A percentile compares a stretch with the other conserved stretches of the same genome.
phyloP scores from a whole-genome alignment of 2,329 filamentous ascomycete species.

The Aspergillus aculeatinus region DNA sequence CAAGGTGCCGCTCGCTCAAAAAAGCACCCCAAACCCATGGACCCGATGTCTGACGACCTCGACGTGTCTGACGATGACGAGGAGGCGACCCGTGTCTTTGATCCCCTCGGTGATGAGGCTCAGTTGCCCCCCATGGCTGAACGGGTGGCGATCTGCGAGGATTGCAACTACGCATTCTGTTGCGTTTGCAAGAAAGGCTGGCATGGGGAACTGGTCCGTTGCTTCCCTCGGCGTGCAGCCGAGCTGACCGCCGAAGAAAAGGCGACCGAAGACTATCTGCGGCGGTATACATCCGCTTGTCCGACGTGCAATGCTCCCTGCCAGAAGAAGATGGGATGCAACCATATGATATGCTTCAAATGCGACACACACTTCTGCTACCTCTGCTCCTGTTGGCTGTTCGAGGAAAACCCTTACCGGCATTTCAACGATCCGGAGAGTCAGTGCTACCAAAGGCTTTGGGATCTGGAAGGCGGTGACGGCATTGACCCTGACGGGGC shows the following conservation, averaged over 20 bases:
- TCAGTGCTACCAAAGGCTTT: constrained; percentile 79
- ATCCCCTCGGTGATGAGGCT: constrained; percentile 46
- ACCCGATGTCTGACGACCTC: constrained; percentile 57
- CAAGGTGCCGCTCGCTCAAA: constrained; percentile 80
- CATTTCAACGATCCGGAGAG: constrained; percentile 77
- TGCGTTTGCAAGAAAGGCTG: constrained; percentile 72
- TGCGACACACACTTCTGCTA: constrained; percentile 96
- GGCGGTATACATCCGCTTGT: constrained; percentile 78
- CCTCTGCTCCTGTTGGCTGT: constrained; percentile 83
- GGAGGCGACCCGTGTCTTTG: constrained; percentile 46
- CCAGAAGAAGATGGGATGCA: constrained; percentile 91
- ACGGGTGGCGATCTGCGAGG: constrained; percentile 78
- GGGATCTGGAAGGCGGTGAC: constrained; percentile 85
- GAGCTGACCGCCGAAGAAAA: constrained; percentile 83
- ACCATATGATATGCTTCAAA: constrained; percentile 92
- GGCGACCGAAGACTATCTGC: constrained; percentile 80
- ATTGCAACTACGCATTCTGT: constrained; percentile 89
- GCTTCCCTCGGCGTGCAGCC: constrained; percentile 60
- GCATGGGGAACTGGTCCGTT: constrained; percentile 85
- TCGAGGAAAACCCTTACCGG: constrained; percentile 75
- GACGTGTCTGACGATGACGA: constrained; percentile 55
- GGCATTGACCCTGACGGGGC: constrained; percentile 45
- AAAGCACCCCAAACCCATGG: constrained; percentile 68
- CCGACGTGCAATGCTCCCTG: constrained; percentile 81
- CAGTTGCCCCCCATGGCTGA: constrained; percentile 56